Conservation (phyloP, 2,329 filamentous ascomycete genomes). For the Ophiostoma australiae region DNA sequence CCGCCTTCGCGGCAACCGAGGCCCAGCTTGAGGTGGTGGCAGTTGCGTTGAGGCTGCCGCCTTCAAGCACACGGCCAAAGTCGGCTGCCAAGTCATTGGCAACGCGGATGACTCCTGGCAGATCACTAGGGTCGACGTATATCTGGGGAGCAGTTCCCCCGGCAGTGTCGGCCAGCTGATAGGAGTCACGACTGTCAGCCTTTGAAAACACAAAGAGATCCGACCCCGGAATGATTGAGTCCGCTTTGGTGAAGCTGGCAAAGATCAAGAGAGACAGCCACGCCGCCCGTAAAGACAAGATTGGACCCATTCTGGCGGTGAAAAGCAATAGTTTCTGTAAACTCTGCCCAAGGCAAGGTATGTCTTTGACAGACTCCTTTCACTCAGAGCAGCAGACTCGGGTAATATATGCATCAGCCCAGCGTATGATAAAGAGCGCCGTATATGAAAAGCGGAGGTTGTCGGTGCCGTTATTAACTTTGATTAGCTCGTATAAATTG, state of each 20-base stretch:
- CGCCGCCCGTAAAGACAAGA: neutral
- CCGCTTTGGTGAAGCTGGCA: neutral
- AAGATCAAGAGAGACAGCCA: neutral
- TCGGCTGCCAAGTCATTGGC: neutral
- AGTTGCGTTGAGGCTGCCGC: neutral
- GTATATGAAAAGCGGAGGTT: neutral
- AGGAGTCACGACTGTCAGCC: neutral
- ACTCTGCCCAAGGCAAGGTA: no score
- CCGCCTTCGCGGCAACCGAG: neutral
- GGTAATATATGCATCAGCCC: neutral
- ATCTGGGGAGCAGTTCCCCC: neutral
- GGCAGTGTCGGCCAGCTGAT: neutral
- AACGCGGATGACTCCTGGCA: neutral
- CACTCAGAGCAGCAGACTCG: neutral
- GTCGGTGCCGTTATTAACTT: neutral
- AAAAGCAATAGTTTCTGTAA: neutral
- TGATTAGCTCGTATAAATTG: neutral
- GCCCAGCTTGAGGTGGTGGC: neutral
- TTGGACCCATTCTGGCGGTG: neutral
- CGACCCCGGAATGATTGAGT: neutral
- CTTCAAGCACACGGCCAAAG: neutral
- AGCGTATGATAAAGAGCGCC: neutral
- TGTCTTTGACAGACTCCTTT: no score
- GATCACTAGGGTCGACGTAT: neutral
- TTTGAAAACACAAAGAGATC: neutral